phyloP scores from a whole-genome alignment of 768 basidiomycete species.

The Boletus bicolor region DNA sequence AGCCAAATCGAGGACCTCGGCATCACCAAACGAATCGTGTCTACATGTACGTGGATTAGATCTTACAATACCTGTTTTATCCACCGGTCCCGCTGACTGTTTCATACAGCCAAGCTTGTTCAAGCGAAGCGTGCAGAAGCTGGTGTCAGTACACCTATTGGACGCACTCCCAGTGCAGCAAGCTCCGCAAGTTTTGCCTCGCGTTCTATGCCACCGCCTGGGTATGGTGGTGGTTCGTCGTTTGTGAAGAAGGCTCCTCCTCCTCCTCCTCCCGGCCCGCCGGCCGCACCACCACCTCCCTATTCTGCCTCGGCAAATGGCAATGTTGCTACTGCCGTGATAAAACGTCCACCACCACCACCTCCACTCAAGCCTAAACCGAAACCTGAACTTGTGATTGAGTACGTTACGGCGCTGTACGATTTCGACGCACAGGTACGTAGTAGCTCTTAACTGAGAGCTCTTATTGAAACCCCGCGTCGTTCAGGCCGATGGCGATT shows the following conservation, averaged over 20 bases:
- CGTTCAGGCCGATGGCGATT: slow-evolving; percentile 81
- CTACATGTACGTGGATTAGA: slow-evolving; percentile 62
- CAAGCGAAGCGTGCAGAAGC: slow-evolving; percentile 45
- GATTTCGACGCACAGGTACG: slow-evolving; percentile 88
- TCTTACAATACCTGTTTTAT: neutral
- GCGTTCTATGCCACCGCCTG: slow-evolving; percentile 25
- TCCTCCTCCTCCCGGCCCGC: slow-evolving; percentile 29
- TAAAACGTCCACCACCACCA: slow-evolving; percentile 85
- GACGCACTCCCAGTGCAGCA: slow-evolving; percentile 27
- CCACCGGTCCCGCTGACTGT: slow-evolving; percentile 6
- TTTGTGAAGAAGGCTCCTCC: slow-evolving; percentile 45
- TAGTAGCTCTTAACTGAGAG: neutral
- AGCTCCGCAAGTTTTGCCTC: slow-evolving; percentile 27
- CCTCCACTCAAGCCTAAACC: slow-evolving; percentile 90
- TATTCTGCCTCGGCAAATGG: slow-evolving; percentile 23
- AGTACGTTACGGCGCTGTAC: slow-evolving; percentile 90
- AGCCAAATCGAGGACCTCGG: slow-evolving; percentile 72
- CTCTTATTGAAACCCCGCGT: neutral
- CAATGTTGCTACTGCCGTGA: slow-evolving; percentile 32
- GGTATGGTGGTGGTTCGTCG: slow-evolving; percentile 22
- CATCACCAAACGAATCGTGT: slow-evolving; percentile 80
- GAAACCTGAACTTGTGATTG: slow-evolving; percentile 55
- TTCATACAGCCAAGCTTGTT: slow-evolving; percentile 59
- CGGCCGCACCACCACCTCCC: slow-evolving; percentile 44
- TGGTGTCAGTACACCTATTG: slow-evolving; percentile 34